Base-by-base conservation (phyloP, 371 early-diverging fungal genomes). In the Rhizopus sp. region DNA sequence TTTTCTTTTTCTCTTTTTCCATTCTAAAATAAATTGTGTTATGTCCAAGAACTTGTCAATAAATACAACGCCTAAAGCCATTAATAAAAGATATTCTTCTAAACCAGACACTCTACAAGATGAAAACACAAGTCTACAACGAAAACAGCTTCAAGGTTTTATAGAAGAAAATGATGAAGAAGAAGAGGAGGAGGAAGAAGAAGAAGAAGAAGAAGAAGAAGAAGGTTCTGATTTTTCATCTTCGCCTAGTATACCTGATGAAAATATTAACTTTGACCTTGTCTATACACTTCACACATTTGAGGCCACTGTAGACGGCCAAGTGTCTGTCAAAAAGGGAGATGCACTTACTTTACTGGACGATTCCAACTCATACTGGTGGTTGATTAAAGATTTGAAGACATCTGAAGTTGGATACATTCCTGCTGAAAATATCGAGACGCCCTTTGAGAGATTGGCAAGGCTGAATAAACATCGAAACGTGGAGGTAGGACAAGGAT, bases 351-450 rank as follows among this genome's bases (percentile, higher is more conserved):
- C 86, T 48, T 80, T 96, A 53, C 72, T 95, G 40, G 95, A 96
- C 68, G 96, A 96, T 66, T 77, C 86, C 10, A 94, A 96, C 69
- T 86, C 87, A 38, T 94, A 95, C 76, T 96, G 96, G 96, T 96
- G 96, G 96, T 73, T 95, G 16, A 93, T 96, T 31, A 85, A 89
- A 69, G 88, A 89, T 45, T 73, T 91, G 23, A 88, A 89, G 61
- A 86, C 86, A 15, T 85, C 82, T 32, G 89, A 91, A 70, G 90
- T 94, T 54, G 96, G 96, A 2, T 96, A 95, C 62, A 92, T 96
- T 41, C 96, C 95, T 5, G 95, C 95, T 4, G 95, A 94, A 63
- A 94, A 92, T 66, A 86, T 96, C 50, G 96, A 95, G 34, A 93
- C 94, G 4, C 92, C 93, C 8, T 85, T 80, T 59, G 95, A 95